Evolutionary conservation across 2,329 filamentous ascomycete genomes (phyloP), one percentile per base, ranked within the genome.

Genomic region (Microcera coccophila): DNA sequence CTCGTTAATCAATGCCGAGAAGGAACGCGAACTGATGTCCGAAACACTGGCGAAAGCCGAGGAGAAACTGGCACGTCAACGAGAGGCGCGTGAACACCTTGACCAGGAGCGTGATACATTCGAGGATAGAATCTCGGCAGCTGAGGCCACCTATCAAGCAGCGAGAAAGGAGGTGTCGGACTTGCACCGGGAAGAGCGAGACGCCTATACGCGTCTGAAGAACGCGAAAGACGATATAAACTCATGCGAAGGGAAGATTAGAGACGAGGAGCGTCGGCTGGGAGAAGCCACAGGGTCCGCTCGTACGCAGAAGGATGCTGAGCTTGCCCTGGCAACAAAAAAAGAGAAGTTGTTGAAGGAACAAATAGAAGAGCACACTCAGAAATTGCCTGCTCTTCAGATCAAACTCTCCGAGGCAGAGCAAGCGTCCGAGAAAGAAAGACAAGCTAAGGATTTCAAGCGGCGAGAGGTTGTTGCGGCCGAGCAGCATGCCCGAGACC

Each of bases 221-320:
- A 66, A 64, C 12, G 75, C 76, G 26, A 69, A 76, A 20, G 61
- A 66, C 3, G 70, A 72, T 16, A 71, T 76, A 18, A 66, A 64
- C 39, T 61, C 69, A 0, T 67, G 70, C 28, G 66, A 78, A 45
- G 53, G 48, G 2, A 73, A 74, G 36, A 79, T 83, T 38, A 57
- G 60, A 3, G 69, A 73, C 4, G 83, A 87, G 59, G 70, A 78
- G 52, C 62, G 68, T 36, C 81, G 83, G 4, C 73, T 95, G 7
- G 74, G 79, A 33, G 76, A 81, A 34, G 76, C 80, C 3, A 84
- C 85, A 53, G 87, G 89, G 28, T 85, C 85, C 19, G 79, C 78
- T 18, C 80, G 86, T 57, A 71, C 78, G 8, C 70, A 75, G 49
- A 87, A 82, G 56, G 68, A 78, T 15, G 80, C 81, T 11, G 78